A percentile compares a stretch with the other conserved stretches of the same genome.
These are phyloP conservation scores for Lonicera japonica DNA, from an alignment of 129 eudicot genomes.

Conservation along the genomic window DNA sequence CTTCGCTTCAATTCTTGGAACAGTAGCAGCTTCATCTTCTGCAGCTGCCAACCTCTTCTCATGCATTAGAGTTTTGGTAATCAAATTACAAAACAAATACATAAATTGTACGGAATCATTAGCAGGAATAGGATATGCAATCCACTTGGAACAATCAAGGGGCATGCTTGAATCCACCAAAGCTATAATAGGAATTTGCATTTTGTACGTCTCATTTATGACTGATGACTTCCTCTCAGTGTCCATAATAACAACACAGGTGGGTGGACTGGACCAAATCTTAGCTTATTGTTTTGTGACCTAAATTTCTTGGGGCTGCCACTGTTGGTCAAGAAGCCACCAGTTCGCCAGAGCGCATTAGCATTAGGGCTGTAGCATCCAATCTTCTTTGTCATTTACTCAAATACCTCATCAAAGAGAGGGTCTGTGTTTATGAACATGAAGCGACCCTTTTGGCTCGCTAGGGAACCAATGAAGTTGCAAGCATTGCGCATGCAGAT, in stretches of 20 bases:
- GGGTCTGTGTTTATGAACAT: slow-evolving; percentile 78
- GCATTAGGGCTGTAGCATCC: too few species aligned
- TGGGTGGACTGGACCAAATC: slow-evolving; percentile 29
- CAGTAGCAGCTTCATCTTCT: slow-evolving; percentile 17
- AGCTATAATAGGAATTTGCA: slow-evolving; percentile 86
- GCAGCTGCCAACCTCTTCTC: slow-evolving; percentile 37
- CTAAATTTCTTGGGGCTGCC: slow-evolving; percentile 69
- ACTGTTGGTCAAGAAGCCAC: slow-evolving; percentile 76
- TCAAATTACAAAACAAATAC: slow-evolving; percentile 86
- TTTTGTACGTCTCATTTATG: slow-evolving; percentile 52
- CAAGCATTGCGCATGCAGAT: slow-evolving; percentile 82
- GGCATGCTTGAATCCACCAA: slow-evolving; percentile 73
- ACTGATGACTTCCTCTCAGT: slow-evolving; percentile 65
- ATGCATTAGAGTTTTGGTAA: slow-evolving; percentile 64
- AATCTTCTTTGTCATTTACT: slow-evolving; percentile 52
- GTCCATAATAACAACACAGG: slow-evolving; percentile 86
- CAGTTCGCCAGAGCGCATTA: slow-evolving; percentile 63
- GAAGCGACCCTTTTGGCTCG: slow-evolving; percentile 44
- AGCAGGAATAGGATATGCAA: slow-evolving; percentile 82
- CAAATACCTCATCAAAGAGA: slow-evolving; percentile 58
- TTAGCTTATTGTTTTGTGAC: slow-evolving; percentile 68
- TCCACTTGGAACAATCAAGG: slow-evolving; percentile 46
- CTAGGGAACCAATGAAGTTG: slow-evolving; percentile 61
- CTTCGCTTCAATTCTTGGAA: too few species aligned
- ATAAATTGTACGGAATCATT: slow-evolving; percentile 85